Base-by-base conservation (phyloP, 441 rosid genomes). In the Brassica balearica region DNA sequence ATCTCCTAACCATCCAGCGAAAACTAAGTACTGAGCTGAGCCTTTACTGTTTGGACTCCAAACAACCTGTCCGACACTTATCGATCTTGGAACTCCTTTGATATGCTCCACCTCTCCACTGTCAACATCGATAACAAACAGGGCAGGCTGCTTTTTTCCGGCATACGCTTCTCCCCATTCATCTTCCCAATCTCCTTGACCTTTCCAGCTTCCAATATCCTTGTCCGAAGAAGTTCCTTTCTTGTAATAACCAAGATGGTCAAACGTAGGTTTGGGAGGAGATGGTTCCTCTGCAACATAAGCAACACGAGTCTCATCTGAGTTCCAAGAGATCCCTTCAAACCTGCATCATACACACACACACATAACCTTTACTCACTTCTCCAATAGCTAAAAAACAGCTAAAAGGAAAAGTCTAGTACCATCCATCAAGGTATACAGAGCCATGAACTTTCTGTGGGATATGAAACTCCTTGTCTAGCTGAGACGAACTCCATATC, bases 131-230 rank as follows among this genome's bases (percentile, higher is more conserved):
- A 96, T 85, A 73, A 91, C 92, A 75, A 92, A 96, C 58, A 94
- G 73, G 3, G 93, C 91, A 69, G 97, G 87, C 84, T 86, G 94
- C 77, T 87, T 92, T 85, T 96, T 96, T 46, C 98, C 96, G 0
- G 89, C 95, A 74, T 93, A 96, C 27, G 90, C 85, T 88, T 96
- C 99, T 23, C 99, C 99, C 99, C 98, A 95, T 17, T 87, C 94
- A 82, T 93, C 99, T 85, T 92, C 95, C 95, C 94, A 96, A 84
- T 96, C 95, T 29, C 98, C 99, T 84, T 86, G 95, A 76, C 95
- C 97, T 83, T 89, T 94, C 99, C 99, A 96, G 91, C 85, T 88
- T 74, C 82, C 84, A 71, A 81, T 75, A 68, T 94, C 99, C 73
- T 90, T 92, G 32, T 90, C 96, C 27, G 76, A 71, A 43, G 90